Evolutionary conservation across 306 rosid species (phyloP), one percentile per base, ranked within the genome.

Genomic region (Delonix regia): DNA sequence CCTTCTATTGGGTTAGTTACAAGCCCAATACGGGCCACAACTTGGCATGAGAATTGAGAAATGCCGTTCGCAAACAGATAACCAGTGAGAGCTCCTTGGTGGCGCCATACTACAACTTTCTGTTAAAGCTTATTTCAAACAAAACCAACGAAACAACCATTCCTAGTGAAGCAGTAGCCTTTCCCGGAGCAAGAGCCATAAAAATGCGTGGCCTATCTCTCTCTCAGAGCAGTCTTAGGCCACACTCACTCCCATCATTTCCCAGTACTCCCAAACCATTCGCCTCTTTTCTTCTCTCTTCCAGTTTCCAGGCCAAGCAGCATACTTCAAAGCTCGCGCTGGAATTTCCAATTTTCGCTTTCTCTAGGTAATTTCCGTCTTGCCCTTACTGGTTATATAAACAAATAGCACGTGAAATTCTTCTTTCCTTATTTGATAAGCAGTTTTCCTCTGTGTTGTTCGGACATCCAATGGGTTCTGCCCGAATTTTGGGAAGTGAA

Each of bases 181-280:
- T 30, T 39, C 1, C 15, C 47, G 18, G 45, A 63, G 25, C 25
- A 34, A 1, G 25, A 19, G 33, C n/a, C 11, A 49, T 36, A 71
- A 79, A 80, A 67, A 90, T 92, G 99, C 91, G 83, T 49, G 71
- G 80, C 88, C 52, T 72, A n/a, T 75, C 83, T 75, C 88, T 88
- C 86, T 73, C 85, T 4, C 85, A 85, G 67, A 78, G 79, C 53
- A 66, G 86, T 14, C 34, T 77, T 65, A 80, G 77, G 73, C 66
- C 76, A 21, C 83, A 87, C 73, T 83, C 86, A 8, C 76, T 75
- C 60, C 62, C 82, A 64, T 52, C 89, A 5, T 80, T 67, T 65
- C 67, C 79, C 4, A 7, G 7, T 18, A 15, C 38, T 61, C 81
- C 89, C 41, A 91, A 80, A 55, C 88, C 88, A 60, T 30, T 82